Evolutionary conservation across 176 grass and related monocot species (phyloP).

Genomic region (Hyparrhenia diplandra): DNA sequence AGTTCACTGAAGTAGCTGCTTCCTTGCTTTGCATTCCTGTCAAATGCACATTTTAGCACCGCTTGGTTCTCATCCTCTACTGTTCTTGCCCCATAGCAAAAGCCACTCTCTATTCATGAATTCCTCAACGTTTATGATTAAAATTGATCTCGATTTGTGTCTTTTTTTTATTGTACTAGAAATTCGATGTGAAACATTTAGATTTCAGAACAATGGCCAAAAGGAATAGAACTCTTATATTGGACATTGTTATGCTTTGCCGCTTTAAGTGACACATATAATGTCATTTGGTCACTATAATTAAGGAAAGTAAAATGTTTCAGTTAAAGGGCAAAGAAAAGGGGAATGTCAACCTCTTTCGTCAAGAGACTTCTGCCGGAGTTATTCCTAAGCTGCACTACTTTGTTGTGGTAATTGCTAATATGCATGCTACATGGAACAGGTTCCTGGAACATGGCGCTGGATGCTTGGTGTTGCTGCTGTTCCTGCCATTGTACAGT

Average conservation of each 20-base stretch:
- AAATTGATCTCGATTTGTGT: background rate
- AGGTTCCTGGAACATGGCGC: constrained; percentile 96
- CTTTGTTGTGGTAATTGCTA: constrained; percentile 16
- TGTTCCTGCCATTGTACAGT: constrained; percentile 81
- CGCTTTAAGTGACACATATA: background rate
- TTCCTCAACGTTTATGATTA: background rate
- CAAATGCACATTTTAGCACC: constrained; percentile 3
- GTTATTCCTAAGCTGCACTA: background rate
- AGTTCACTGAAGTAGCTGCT: constrained; percentile 5
- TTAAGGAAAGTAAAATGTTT: constrained; percentile 7
- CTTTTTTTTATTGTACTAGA: background rate
- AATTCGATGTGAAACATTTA: background rate
- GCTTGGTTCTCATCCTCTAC: background rate
- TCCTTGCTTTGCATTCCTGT: background rate
- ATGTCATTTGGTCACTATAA: background rate
- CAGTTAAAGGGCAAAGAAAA: background rate
- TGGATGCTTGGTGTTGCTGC: constrained; percentile 98
- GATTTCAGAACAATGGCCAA: background rate
- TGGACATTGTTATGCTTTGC: background rate
- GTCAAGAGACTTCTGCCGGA: background rate
- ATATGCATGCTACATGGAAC: constrained; percentile 24
- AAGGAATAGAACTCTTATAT: background rate
- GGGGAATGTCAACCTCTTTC: background rate
- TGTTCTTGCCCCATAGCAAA: background rate
- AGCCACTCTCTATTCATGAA: background rate